These are phyloP conservation scores for Fistulifera pelliculosa DNA, from an alignment of 108 stramenopile species.

Conservation along the genomic window DNA sequence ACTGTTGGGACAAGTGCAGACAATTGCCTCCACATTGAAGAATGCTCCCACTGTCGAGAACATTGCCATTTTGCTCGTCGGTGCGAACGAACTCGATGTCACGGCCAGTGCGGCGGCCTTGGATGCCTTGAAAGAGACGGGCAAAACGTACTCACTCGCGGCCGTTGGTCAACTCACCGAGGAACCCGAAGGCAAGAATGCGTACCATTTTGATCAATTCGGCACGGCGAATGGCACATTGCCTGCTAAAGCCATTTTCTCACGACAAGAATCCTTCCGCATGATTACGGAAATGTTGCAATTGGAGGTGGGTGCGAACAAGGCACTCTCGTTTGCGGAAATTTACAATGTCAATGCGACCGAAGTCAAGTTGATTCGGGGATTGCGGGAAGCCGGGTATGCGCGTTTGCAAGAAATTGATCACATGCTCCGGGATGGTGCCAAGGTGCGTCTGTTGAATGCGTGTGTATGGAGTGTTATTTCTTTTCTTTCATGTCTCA, in stretches of 20 bases:
- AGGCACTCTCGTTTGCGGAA: constrained; percentile 35
- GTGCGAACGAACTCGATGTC: constrained; percentile 29
- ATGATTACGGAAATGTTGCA: constrained; percentile 70
- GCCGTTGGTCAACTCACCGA: constrained; percentile 61
- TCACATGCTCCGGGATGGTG: constrained; percentile 61
- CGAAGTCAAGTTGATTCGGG: constrained; percentile 57
- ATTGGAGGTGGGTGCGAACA: constrained; percentile 43
- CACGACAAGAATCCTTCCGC: constrained; percentile 66
- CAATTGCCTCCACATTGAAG: constrained; percentile 33
- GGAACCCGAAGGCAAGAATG: constrained; percentile 45
- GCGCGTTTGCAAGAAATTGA: constrained; percentile 70
- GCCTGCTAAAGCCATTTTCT: constrained; percentile 35
- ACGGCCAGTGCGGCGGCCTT: constrained; percentile 27
- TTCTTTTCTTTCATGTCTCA: no score
- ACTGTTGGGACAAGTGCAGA: constrained; percentile 21
- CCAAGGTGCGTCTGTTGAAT: constrained; percentile 22
- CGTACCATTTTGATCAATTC: constrained; percentile 42
- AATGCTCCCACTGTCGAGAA: constrained; percentile 46
- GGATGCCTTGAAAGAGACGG: constrained; percentile 28
- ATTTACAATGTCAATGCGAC: constrained; percentile 32
- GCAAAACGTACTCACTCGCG: constrained; percentile 56
- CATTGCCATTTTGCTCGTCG: constrained; percentile 57
- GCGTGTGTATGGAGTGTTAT: background rate
- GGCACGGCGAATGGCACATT: constrained; percentile 27
- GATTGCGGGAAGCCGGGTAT: constrained; percentile 69